phyloP scores from a whole-genome alignment of 2,329 filamentous ascomycete genomes.

The Aureobasidium sp. region DNA sequence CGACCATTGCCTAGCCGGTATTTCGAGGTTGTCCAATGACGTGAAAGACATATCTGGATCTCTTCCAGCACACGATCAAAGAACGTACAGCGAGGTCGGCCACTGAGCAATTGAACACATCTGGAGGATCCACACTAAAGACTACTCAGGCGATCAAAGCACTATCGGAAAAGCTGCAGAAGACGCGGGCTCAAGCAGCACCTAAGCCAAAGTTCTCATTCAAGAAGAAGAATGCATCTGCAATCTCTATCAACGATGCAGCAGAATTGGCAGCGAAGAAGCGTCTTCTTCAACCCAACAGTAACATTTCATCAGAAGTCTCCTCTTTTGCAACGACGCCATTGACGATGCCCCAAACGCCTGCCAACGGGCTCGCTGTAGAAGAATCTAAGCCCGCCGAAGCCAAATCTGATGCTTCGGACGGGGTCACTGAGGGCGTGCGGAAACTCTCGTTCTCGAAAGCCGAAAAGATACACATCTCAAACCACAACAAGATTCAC shows the following conservation, averaged over 20 bases:
- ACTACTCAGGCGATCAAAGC: slow-evolving; percentile 63
- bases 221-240: slow-evolving; percentile 44
- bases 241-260: slow-evolving; percentile 51
- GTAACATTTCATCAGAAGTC: background rate
- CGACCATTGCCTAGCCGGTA: slow-evolving; percentile 71
- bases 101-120: background rate
- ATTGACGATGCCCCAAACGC: slow-evolving; percentile 16
- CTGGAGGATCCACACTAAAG: background rate
- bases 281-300: slow-evolving; percentile 17
- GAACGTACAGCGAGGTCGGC: slow-evolving; percentile 70
- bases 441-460: slow-evolving; percentile 49
- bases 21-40: slow-evolving; percentile 73
- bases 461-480: slow-evolving; percentile 47
- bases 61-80: slow-evolving; percentile 83
- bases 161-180: slow-evolving; percentile 69
- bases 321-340: slow-evolving; percentile 39
- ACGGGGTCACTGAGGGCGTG: slow-evolving; percentile 9
- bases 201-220: slow-evolving; percentile 82
- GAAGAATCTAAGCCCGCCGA: background rate
- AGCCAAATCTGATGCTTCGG: background rate
- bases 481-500: slow-evolving; percentile 60
- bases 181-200: slow-evolving; percentile 55
- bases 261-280: slow-evolving; percentile 42
- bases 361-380: slow-evolving; percentile 21
- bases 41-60: slow-evolving; percentile 77